Evolutionary conservation across 352 stramenopile species (phyloP).

Genomic region (Globisporangium recalcitrans): DNA sequence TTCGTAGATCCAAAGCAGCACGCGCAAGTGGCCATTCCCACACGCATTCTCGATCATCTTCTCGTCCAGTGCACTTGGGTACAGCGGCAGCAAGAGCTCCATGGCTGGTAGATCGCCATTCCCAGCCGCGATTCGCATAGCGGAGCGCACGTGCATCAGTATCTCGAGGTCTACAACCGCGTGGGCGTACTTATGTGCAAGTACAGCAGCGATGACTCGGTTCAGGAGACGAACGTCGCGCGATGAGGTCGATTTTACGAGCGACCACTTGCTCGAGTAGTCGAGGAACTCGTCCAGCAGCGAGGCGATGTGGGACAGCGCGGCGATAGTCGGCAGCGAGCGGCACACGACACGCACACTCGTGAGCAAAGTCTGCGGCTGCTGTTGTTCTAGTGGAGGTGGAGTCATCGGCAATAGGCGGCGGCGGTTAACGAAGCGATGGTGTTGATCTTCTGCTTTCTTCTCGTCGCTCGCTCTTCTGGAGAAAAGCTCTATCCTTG

Average conservation of each 20-base stretch:
- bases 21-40: constrained; percentile 7
- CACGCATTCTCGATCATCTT: constrained; percentile 10
- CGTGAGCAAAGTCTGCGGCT: constrained; percentile 14
- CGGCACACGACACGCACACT: constrained; percentile 17
- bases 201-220: constrained; percentile 13
- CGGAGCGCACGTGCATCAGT: constrained; percentile 8
- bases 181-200: constrained; percentile 6
- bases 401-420: too few species aligned
- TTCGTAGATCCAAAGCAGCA: constrained; percentile 16
- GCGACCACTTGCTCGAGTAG: constrained; percentile 20
- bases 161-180: constrained; percentile 1
- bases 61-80: constrained; percentile 7
- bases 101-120: not conserved
- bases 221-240: constrained; percentile 18
- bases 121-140: constrained; percentile 13
- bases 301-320: constrained; percentile 25
- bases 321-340: constrained; percentile 18
- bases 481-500: too few species aligned
- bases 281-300: constrained; percentile 24
- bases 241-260: constrained; percentile 13
- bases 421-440: too few species aligned
- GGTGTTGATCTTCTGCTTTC: not conserved
- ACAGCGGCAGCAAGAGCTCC: constrained; percentile 2
- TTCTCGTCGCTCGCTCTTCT: not conserved
- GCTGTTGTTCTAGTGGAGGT: not conserved